phyloP scores from a whole-genome alignment of 192 early-diverging fungal genomes.

The Umbelopsis isabellina region DNA sequence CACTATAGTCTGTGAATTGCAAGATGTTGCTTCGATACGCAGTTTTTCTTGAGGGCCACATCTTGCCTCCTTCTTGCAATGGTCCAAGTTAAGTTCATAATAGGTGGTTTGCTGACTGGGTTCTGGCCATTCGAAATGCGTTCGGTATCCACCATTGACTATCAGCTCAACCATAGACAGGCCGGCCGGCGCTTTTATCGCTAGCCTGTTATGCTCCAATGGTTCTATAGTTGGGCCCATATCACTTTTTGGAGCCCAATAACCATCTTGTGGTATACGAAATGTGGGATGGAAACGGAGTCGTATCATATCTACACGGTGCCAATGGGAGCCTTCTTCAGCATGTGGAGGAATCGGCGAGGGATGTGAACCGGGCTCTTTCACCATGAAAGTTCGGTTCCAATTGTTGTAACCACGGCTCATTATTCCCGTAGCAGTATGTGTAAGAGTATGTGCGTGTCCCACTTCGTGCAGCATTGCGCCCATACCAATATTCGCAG shows the following conservation, averaged over 20 bases:
- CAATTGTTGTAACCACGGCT: constrained; percentile 65
- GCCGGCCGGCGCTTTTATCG: constrained; percentile 45
- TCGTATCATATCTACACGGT: constrained; percentile 61
- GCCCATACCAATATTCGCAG: constrained; percentile 70
- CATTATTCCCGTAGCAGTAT: constrained; percentile 67
- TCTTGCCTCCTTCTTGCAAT: not conserved
- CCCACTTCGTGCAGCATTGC: constrained; percentile 77
- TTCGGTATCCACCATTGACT: constrained; percentile 48
- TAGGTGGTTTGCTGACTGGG: constrained; percentile 31
- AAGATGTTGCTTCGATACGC: constrained; percentile 10
- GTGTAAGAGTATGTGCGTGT: constrained; percentile 61
- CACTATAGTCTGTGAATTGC: constrained; percentile 1
- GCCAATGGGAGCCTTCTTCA: constrained; percentile 71
- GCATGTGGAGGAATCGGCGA: constrained; percentile 51
- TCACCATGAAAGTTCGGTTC: constrained; percentile 68
- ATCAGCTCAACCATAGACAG: constrained; percentile 63
- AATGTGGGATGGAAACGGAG: constrained; percentile 63
- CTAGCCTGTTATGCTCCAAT: constrained; percentile 41
- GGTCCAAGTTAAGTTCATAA: constrained; percentile 1
- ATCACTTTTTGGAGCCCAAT: constrained; percentile 6
- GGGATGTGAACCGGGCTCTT: constrained; percentile 45
- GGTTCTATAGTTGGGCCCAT: constrained; percentile 26
- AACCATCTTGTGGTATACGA: constrained; percentile 52
- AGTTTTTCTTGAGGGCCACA: constrained; percentile 5
- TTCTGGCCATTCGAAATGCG: constrained; percentile 57